Base-by-base conservation (phyloP, 2,329 filamentous ascomycete species). In the Hawksworthiomyces lignivorus region DNA sequence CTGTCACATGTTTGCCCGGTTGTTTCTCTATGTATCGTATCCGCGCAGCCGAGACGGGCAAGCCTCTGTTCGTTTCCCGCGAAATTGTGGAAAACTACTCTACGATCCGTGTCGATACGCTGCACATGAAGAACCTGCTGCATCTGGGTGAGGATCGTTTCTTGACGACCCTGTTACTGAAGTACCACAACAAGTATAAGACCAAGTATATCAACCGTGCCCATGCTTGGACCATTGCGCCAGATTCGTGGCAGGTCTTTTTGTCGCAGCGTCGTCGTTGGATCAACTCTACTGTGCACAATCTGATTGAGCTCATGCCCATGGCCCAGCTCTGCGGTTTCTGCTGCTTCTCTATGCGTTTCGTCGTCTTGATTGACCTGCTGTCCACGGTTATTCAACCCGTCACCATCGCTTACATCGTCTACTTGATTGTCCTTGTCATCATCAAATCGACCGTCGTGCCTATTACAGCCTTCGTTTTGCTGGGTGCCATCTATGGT, bases 1-100 rank as follows among this genome's bases (percentile, higher is more conserved):
- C 87, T 52, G 90, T 98, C 53, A 98, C 92, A 38, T 98, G 92
- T 75, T 72, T 98, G 59, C 92, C 92, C 19, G 92, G 92, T 70
- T 98, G 92, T 77, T 98, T 97, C 76, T 88, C 84, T 55, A 98
- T 98, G 92, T 98, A 96, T 66, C 84, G 92, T 54, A 88, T 98
- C 57, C 87, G 92, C 49, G 87, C 92, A 22, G 86, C 89, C 7
- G 92, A 97, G 62, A 87, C 82, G 14, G 90, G 89, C 55, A 97
- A 97, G 67, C 92, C 92, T 11, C 75, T 98, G 22, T 97, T 98
- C 60, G 89, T 98, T 54, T 95, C 88, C 62, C 82, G 83, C 50
- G 92, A 97, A 58, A 77, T 98, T 22, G 79, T 97, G 12, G 82
- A 95, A 4, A 73, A 78, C 36, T 98, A 98, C 61, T 71, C 87